phyloP scores from a whole-genome alignment of 768 basidiomycete species.

The Mycena filopes region DNA sequence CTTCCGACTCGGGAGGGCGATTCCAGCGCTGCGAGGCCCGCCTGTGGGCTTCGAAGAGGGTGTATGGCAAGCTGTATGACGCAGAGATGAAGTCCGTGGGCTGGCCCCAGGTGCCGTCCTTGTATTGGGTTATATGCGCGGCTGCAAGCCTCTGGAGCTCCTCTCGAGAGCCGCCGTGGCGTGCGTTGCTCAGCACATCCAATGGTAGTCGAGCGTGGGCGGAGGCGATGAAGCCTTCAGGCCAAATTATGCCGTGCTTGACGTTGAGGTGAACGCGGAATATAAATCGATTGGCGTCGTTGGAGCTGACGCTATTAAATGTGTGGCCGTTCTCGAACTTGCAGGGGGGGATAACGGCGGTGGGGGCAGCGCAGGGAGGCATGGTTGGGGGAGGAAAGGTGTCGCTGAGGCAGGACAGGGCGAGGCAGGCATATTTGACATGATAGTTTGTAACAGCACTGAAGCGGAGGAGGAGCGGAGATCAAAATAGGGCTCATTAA shows the following conservation, averaged over 20 bases:
- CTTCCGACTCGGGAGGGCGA: neutral
- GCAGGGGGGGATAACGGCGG: slow-evolving; percentile 1
- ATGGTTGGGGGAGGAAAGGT: neutral
- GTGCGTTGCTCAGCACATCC: neutral
- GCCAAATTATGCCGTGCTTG: neutral
- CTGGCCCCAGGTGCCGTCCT: neutral
- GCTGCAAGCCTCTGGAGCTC: neutral
- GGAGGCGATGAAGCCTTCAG: neutral
- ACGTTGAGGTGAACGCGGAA: slow-evolving; percentile 1
- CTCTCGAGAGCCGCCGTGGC: neutral
- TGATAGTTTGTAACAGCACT: no score
- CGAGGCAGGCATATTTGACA: no score
- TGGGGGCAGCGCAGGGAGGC: neutral
- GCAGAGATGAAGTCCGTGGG: slow-evolving; percentile 2
- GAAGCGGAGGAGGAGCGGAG: no score
- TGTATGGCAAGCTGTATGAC: slow-evolving; percentile 14
- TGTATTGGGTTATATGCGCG: slow-evolving; percentile 4
- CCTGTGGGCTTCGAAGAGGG: slow-evolving; percentile 2
- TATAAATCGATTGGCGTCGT: neutral
- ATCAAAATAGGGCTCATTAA: neutral
- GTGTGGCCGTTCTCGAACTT: neutral
- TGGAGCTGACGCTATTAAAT: neutral
- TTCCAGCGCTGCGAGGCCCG: neutral
- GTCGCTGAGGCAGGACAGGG: no score
- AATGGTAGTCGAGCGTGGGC: neutral